phyloP scores from a whole-genome alignment of 805 yeast genomes.

The Ogataea chonburiensis region DNA sequence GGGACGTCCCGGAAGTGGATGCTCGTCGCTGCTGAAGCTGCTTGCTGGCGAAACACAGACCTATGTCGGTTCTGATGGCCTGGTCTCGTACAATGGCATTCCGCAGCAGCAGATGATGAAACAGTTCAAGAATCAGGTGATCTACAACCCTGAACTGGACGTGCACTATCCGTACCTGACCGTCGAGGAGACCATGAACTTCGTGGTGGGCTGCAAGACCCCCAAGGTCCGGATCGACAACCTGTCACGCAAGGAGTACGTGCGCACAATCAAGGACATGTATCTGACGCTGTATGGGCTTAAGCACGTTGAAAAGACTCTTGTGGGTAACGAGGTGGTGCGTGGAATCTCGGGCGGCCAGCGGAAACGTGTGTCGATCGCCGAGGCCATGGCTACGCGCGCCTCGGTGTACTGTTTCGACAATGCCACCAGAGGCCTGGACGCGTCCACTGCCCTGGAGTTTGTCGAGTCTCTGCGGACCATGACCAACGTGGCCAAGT shows the following conservation, averaged over 20 bases:
- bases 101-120: slow-evolving; percentile 47
- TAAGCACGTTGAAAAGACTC: slow-evolving; percentile 58
- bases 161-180: slow-evolving; percentile 55
- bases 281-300: slow-evolving; percentile 55
- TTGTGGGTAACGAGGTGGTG: slow-evolving; percentile 65
- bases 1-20: slow-evolving; percentile 65
- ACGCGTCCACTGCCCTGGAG: slow-evolving; percentile 69
- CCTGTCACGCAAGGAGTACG: slow-evolving; percentile 40
- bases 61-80: slow-evolving; percentile 38
- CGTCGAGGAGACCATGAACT: slow-evolving; percentile 55
- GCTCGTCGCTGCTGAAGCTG: slow-evolving; percentile 52
- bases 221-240: slow-evolving; percentile 47
- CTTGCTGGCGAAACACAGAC: slow-evolving; percentile 46
- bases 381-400: slow-evolving; percentile 56
- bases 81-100: slow-evolving; percentile 49
- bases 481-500: slow-evolving; percentile 52
- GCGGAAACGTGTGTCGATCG: slow-evolving; percentile 68
- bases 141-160: slow-evolving; percentile 58
- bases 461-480: slow-evolving; percentile 59
- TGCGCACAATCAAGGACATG: slow-evolving; percentile 44
- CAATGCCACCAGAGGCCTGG: slow-evolving; percentile 70
- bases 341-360: slow-evolving; percentile 76
- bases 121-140: slow-evolving; percentile 45
- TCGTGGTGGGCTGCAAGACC: slow-evolving; percentile 56
- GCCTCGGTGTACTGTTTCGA: slow-evolving; percentile 63